These are phyloP conservation scores for Phytophthora hibernalis DNA, from an alignment of 352 stramenopile genomes.

Conservation along the genomic window DNA sequence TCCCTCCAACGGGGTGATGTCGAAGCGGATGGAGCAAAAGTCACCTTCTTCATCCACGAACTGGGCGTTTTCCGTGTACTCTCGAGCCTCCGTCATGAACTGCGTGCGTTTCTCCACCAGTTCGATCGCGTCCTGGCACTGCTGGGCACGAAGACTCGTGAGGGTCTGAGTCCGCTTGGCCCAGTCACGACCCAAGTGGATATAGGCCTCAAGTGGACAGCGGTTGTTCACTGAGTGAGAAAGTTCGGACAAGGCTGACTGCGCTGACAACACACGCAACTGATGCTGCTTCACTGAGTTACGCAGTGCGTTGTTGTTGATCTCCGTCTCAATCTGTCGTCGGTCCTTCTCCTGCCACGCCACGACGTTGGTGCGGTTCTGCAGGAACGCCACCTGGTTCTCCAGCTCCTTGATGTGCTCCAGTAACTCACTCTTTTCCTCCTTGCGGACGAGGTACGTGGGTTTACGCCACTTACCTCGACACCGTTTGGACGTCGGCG, in stretches of 20 bases:
- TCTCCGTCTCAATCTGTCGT: conserved; percentile 34
- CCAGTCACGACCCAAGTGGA: conserved; percentile 48
- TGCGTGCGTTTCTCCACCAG: conserved; percentile 56
- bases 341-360: conserved; percentile 40
- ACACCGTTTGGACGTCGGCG: conserved; percentile 23
- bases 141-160: conserved; percentile 39
- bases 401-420: conserved; percentile 44
- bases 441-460: conserved; percentile 51
- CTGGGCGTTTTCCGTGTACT: conserved; percentile 46
- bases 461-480: conserved; percentile 42
- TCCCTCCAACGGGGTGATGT: conserved; percentile 42
- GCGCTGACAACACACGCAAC: conserved; percentile 39
- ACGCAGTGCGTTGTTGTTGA: conserved; percentile 41
- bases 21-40: conserved; percentile 52
- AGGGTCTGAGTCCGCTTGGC: conserved; percentile 39
- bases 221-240: conserved; percentile 34
- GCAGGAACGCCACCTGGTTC: conserved; percentile 40
- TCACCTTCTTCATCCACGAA: conserved; percentile 54
- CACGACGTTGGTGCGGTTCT: conserved; percentile 35
- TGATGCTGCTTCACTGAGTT: conserved; percentile 46
- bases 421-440: conserved; percentile 49
- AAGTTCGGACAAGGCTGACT: conserved; percentile 48
- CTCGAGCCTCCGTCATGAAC: conserved; percentile 45
- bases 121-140: conserved; percentile 44
- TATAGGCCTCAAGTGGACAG: conserved; percentile 49